Evolutionary conservation across 345 rosid species (phyloP).

Genomic region (Eucalyptus regnans): DNA sequence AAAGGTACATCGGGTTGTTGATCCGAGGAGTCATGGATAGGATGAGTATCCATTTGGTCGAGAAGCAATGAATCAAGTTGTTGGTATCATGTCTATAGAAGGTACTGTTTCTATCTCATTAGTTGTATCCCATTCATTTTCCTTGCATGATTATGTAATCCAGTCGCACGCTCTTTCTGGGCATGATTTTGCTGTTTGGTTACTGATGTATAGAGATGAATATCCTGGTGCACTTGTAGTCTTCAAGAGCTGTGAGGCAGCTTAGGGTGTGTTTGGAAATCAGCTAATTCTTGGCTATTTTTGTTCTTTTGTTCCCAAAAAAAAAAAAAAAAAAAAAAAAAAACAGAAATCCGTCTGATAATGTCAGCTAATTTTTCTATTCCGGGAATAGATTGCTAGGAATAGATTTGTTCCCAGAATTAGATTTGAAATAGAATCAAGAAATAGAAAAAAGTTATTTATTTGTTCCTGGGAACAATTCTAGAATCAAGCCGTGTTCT

Average conservation of each 20-base stretch:
- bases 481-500: no score
- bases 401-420: no score
- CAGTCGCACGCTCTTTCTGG: not conserved
- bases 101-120: not conserved
- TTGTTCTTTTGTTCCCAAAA: no score
- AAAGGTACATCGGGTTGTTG: constrained; percentile 60
- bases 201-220: not conserved
- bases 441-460: no score
- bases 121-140: not conserved
- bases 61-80: not conserved
- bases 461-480: no score
- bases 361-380: no score
- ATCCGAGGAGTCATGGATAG: constrained; percentile 93
- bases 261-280: not conserved
- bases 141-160: not conserved
- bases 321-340: no score
- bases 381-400: fast-evolving
- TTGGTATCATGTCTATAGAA: not conserved
- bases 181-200: not conserved
- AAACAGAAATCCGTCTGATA: no score
- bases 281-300: no score
- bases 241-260: not conserved
- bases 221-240: not conserved
- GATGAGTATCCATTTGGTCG: not conserved
- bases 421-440: no score